Base-by-base conservation (phyloP, 768 basidiomycete species). In the Leccinellum rugosiceps region DNA sequence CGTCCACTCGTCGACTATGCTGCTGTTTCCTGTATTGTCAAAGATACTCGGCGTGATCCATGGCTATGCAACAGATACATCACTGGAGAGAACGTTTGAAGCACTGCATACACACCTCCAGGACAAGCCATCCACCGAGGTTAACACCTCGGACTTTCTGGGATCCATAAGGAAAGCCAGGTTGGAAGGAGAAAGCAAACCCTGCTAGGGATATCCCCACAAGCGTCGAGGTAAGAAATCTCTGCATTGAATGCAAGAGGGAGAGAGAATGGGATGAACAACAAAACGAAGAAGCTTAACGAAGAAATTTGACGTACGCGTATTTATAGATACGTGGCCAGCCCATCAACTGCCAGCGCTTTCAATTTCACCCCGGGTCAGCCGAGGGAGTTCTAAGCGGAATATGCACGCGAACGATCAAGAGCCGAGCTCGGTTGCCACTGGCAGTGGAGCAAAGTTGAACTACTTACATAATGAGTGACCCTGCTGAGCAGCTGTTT, bases 1-100 rank as follows among this genome's bases (percentile, higher is more conserved):
- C 1, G 90, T 92, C 75, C 80, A 92, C 63, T 92, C 90, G 70
- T 93, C 91, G 54, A 88, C 77, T 64, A 87, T 86, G 58, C 72
- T 52, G 55, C 61, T n/a, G 65, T 82, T 78, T 44, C 76, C 76
- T 17, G 73, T 87, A 65, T 75, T 80, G 58, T 84, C 77, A 58
- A 90, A 90, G 11, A 90, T 75, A 63, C 85, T 87, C 1, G 88
- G 88, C 2, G 86, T 89, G 55, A 90, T 90, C 88, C 88, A 90
- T 31, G 87, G 87, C 84, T 88, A 57, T 13, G 34, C 15, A 25
- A 77, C 73, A 23, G 80, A 77, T 26, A 81, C 13, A 73, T 81
- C 75, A 79, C 31, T 19, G 38, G 47, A 34, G 17, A 53, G 56
- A 59, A 62, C 26, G 17, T 4, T 17, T 35, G 44, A 4, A 25